Conservation (phyloP, 192 early-diverging fungal species). For the Backusella tarrabulga region DNA sequence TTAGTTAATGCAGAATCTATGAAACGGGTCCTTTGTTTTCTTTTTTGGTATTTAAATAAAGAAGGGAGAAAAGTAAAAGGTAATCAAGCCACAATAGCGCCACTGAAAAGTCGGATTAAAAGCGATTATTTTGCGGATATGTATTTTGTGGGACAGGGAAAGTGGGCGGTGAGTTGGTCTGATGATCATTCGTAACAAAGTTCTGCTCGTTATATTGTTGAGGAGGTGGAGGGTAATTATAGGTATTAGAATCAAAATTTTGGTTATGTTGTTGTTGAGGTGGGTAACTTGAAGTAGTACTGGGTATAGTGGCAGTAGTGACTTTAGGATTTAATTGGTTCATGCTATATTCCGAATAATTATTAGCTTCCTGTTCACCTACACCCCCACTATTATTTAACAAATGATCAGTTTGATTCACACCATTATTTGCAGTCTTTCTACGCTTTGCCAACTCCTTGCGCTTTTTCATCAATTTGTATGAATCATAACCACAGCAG, state of each 20-base stretch:
- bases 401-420: constrained; percentile 2
- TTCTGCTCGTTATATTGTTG: neutral
- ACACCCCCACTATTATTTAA: constrained; percentile 1
- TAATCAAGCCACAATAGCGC: neutral
- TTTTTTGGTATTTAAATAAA: constrained; percentile 3
- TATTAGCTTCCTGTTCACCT: neutral
- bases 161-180: neutral
- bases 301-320: neutral
- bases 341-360: constrained; percentile 7
- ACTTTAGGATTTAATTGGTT: neutral
- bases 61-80: neutral
- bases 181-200: neutral
- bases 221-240: neutral
- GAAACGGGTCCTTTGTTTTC: neutral
- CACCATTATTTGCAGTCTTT: neutral
- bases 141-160: constrained; percentile 5
- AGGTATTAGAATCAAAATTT: neutral
- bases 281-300: neutral
- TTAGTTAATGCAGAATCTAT: constrained; percentile 2
- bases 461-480: constrained; percentile 27
- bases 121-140: neutral
- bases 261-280: neutral
- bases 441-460: constrained; percentile 14
- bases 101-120: neutral
- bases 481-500: constrained; percentile 33